Evolutionary conservation across 2,329 filamentous ascomycete species (phyloP).

Genomic region (Penicillium sp.): DNA sequence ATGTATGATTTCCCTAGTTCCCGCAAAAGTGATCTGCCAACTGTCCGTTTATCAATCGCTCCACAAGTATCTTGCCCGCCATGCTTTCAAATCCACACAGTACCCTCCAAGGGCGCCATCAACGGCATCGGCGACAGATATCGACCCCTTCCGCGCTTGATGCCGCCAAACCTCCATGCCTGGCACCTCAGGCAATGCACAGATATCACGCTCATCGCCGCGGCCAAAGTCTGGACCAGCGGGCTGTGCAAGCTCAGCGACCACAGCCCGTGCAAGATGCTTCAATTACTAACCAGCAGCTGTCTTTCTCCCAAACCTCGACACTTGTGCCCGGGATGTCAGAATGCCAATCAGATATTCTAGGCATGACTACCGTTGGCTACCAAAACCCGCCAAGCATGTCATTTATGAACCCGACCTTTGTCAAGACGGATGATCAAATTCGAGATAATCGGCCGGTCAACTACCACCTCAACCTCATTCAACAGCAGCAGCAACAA

Average conservation of each 20-base stretch:
- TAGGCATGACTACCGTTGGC: conserved; percentile 34
- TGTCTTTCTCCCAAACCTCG: conserved; percentile 41
- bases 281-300: conserved; percentile 59
- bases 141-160: conserved; percentile 83
- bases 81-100: conserved; percentile 80
- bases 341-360: conserved; percentile 36
- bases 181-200: conserved; percentile 61
- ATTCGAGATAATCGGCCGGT: conserved; percentile 25
- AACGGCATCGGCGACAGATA: conserved; percentile 83
- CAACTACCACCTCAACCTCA: conserved; percentile 33
- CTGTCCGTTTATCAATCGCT: conserved; percentile 21
- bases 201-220: conserved; percentile 70
- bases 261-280: conserved; percentile 54
- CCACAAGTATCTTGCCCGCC: conserved; percentile 45
- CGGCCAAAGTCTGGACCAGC: conserved; percentile 82
- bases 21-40: conserved; percentile 49
- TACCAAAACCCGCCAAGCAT: conserved; percentile 42
- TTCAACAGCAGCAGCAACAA: conserved; percentile 40
- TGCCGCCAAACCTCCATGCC: conserved; percentile 70
- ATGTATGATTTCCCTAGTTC: conserved; percentile 22
- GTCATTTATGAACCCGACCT: conserved; percentile 28
- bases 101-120: conserved; percentile 74
- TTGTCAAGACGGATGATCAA: conserved; percentile 24
- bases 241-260: conserved; percentile 61
- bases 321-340: conserved; percentile 30